Percentiles rank a stretch among this genome's conserved stretches.
phyloP scores from a whole-genome alignment of 257 asterid genomes.

The Salvia splendens region DNA sequence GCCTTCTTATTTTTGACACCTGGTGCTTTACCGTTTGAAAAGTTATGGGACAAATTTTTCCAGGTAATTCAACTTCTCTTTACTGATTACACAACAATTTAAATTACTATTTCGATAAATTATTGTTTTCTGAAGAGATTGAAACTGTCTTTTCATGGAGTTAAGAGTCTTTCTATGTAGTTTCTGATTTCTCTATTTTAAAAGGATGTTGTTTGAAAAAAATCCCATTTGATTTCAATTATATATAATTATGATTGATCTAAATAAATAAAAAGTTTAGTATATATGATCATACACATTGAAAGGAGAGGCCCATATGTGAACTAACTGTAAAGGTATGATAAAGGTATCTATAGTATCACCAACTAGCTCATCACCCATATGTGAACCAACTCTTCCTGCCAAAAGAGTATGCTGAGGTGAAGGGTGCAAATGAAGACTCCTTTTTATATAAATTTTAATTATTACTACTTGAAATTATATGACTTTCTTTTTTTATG shows the following conservation, averaged over 20 bases:
- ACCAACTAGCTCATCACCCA: neutral
- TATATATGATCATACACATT: neutral
- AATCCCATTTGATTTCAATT: slow-evolving; percentile 1
- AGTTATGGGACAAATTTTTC: slow-evolving; percentile 93
- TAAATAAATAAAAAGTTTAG: neutral
- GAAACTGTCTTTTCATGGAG: neutral
- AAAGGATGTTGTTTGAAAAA: neutral
- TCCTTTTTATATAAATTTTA: neutral
- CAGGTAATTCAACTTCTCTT: slow-evolving; percentile 54
- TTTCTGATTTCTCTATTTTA: neutral
- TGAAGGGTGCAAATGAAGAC: slow-evolving; percentile 4
- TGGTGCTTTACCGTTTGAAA: slow-evolving; percentile 96
- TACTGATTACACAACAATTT: neutral
- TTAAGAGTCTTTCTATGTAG: neutral
- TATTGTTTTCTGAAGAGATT: slow-evolving; percentile 7
- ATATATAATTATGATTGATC: neutral
- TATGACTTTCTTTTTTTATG: neutral
- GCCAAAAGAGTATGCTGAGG: slow-evolving; percentile 10
- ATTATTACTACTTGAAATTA: neutral
- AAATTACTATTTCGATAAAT: neutral
- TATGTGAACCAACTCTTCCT: slow-evolving; percentile 5
- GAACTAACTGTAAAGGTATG: slow-evolving; percentile 1
- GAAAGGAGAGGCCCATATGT: slow-evolving; percentile 7
- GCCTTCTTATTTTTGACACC: slow-evolving; percentile 94
- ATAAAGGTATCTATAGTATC: slow-evolving; percentile 13